Conservation (phyloP, 2,329 filamentous ascomycete genomes). For the Pestalotiopsis sp. region DNA sequence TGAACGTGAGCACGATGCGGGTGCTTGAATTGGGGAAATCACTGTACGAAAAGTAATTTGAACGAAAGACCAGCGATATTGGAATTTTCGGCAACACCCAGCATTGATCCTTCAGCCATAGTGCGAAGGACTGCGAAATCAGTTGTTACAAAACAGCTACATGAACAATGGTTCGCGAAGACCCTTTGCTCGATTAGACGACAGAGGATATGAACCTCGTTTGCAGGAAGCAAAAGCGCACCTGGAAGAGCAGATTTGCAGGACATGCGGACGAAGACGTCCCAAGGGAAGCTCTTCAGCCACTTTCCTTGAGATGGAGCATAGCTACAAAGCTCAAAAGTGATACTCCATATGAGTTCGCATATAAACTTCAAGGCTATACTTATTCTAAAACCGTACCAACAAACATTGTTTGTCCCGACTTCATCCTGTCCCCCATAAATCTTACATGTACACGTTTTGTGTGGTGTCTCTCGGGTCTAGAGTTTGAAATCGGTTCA, state of each 20-base stretch:
- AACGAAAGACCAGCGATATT: background rate
- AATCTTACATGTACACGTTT: background rate
- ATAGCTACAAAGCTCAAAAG: background rate
- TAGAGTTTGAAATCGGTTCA: background rate
- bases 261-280: background rate
- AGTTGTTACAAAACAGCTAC: too few relatives aligned
- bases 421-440: background rate
- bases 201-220: background rate
- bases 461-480: background rate
- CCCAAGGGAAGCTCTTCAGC: background rate
- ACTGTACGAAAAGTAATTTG: background rate
- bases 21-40: constrained; percentile 24
- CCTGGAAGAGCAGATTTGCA: background rate
- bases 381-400: background rate
- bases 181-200: background rate
- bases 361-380: background rate
- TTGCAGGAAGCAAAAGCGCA: background rate
- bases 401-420: background rate
- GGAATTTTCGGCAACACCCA: background rate
- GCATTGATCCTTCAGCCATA: background rate
- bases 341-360: background rate
- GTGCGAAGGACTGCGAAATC: too few relatives aligned
- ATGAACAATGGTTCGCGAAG: too few relatives aligned
- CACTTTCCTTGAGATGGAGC: too few relatives aligned
- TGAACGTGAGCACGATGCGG: constrained; percentile 57